Evolutionary conservation across 164 flowering plant genomes (phyloP).

Genomic region (Chimonanthus praecox): DNA sequence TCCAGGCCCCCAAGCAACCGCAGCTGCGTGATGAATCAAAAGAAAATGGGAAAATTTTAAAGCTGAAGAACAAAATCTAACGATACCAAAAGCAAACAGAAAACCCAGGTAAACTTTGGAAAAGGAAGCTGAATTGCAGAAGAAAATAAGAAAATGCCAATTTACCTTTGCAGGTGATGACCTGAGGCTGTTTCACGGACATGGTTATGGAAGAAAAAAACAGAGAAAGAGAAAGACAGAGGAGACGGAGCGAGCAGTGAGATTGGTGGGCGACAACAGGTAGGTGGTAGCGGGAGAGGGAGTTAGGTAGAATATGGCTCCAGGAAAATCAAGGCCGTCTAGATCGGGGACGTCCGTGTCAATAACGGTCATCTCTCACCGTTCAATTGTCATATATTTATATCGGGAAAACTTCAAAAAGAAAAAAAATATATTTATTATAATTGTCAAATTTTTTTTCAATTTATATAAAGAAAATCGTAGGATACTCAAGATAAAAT

Average conservation of each 20-base stretch:
- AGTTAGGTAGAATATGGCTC: too few relatives aligned
- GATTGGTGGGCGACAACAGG: neutral
- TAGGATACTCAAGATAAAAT: too few relatives aligned
- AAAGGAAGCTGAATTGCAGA: too few relatives aligned
- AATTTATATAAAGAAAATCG: too few relatives aligned
- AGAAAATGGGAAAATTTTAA: neutral
- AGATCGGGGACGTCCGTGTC: neutral
- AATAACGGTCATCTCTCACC: neutral
- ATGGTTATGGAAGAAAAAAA: neutral
- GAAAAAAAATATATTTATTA: too few relatives aligned
- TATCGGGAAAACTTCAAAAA: too few relatives aligned
- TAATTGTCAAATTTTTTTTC: too few relatives aligned
- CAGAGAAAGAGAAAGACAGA: neutral
- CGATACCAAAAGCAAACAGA: too few relatives aligned
- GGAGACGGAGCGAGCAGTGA: neutral
- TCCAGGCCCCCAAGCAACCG: slow-evolving; percentile 83
- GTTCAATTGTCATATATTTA: too few relatives aligned
- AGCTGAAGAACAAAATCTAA: neutral
- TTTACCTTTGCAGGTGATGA: slow-evolving; percentile 10
- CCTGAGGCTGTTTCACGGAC: neutral
- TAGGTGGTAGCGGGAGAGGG: too few relatives aligned
- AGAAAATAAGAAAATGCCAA: neutral
- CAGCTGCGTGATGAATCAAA: slow-evolving; percentile 32
- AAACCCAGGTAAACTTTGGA: too few relatives aligned
- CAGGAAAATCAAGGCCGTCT: neutral